phyloP scores from a whole-genome alignment of 768 basidiomycete species.

The Panellus pusillus region DNA sequence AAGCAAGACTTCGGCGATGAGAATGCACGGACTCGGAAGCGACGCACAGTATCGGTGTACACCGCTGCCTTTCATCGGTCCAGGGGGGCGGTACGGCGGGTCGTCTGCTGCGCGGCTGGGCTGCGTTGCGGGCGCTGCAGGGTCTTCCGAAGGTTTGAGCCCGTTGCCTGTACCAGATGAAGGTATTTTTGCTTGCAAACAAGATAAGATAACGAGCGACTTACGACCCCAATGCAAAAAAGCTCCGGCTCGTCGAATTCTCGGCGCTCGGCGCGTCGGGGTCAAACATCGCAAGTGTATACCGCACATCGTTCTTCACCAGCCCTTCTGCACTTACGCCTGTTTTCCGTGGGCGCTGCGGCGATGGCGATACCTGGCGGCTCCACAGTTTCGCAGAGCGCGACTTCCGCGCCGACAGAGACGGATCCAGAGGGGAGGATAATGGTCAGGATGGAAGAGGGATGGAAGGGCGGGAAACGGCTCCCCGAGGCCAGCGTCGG shows the following conservation, averaged over 20 bases:
- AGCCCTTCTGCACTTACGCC: not conserved
- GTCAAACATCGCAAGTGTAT: slow-evolving; percentile 39
- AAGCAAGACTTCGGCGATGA: too few species aligned
- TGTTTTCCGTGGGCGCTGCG: slow-evolving; percentile 1
- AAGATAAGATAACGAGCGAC: slow-evolving; percentile 2
- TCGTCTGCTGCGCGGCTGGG: slow-evolving; percentile 1
- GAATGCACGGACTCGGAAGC: too few species aligned
- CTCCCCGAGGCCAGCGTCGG: too few species aligned
- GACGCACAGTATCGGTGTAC: slow-evolving; percentile 18
- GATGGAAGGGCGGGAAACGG: too few species aligned
- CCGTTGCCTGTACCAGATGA: slow-evolving; percentile 9
- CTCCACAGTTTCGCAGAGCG: slow-evolving; percentile 4
- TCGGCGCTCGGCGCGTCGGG: slow-evolving; percentile 38
- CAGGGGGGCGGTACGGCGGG: slow-evolving; percentile 9
- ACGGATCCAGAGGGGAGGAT: slow-evolving; percentile 1
- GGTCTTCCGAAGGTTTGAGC: not conserved
- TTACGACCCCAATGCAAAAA: slow-evolving; percentile 40
- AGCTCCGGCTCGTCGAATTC: slow-evolving; percentile 32
- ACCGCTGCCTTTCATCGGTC: slow-evolving; percentile 15
- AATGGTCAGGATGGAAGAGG: not conserved
- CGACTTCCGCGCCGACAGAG: slow-evolving; percentile 4
- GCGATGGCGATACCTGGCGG: slow-evolving; percentile 1
- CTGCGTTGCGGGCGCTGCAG: not conserved
- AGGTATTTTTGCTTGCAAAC: too few species aligned
- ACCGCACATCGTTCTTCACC: slow-evolving; percentile 22